Evolutionary conservation across 345 rosid species (phyloP), one percentile per base, ranked within the genome.

Genomic region (Raphanus sativus): DNA sequence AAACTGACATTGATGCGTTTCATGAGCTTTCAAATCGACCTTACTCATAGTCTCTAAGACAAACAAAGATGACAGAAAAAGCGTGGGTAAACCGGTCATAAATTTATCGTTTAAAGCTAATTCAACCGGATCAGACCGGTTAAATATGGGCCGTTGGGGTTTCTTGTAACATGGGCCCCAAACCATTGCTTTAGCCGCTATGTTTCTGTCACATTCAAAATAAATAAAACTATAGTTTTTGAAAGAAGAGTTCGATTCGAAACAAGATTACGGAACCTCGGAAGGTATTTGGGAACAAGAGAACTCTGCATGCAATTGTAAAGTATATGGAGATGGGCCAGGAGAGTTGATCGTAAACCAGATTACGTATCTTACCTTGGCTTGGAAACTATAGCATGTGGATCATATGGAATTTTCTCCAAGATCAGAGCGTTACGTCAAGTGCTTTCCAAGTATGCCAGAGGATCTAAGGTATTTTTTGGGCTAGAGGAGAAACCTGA

Each of bases 11-110:
- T 52, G 73, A 82, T 34, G 60, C 80, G 66, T 80, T 81, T 88
- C 90, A 88, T 86, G 75, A 79, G 83, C 77, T 78, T 73, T 52
- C 65, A 66, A 50, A 50, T 52, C 65, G 45, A 67, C 21, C 81
- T 12, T 73, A 62, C 15, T 67, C 73, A 5, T 48, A 45, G 42
- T 38, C 48, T 59, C 13, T 38, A 59, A 59, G 25, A 33, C 2
- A 17, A 32, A 28, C 52, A 71, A 70, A 50, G 76, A 26, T 17
- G 30, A 21, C 13, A n/a, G 1, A 21, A 21, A 21, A 26, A 6
- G 24, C 4, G 13, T 36, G 3, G 7, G 29, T 50, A 9, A 76
- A 17, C 76, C 80, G 70, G 54, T 56, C 10, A 32, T 48, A 32
- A 15, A 48, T 28, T 16, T 1, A 56, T 45, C 29, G 7, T 56